Percentiles rank a stretch among this genome's conserved stretches.
These are phyloP conservation scores for Lasiosphaeris hirsuta DNA, from an alignment of 495 filamentous ascomycete genomes.

Conservation along the genomic window DNA sequence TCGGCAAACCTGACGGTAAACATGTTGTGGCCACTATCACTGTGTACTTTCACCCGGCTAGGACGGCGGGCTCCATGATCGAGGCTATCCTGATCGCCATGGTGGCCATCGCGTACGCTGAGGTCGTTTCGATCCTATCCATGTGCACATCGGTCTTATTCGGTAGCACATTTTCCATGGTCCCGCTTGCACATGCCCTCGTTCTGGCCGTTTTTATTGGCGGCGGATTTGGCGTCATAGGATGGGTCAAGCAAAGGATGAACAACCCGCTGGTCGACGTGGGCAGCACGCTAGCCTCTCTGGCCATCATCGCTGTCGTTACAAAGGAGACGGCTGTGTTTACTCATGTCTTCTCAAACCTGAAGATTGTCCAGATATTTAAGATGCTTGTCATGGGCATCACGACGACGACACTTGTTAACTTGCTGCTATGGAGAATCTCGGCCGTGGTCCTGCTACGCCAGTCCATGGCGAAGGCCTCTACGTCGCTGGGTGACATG, in stretches of 20 bases:
- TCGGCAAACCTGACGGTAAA: constrained; percentile 90
- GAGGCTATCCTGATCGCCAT: constrained; percentile 82
- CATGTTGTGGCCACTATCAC: constrained; percentile 91
- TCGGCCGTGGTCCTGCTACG: constrained; percentile 75
- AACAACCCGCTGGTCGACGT: constrained; percentile 87
- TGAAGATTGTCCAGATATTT: constrained; percentile 81
- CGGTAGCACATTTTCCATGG: constrained; percentile 57
- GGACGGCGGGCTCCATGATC: constrained; percentile 85
- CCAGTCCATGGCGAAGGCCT: constrained; percentile 69
- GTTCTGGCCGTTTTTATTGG: constrained; percentile 86
- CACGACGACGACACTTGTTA: constrained; percentile 69
- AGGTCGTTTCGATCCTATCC: constrained; percentile 74
- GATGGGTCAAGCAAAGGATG: constrained; percentile 87
- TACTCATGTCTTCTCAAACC: constrained; percentile 70
- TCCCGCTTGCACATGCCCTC: constrained; percentile 71
- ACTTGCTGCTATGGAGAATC: constrained; percentile 73
- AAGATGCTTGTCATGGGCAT: constrained; percentile 92
- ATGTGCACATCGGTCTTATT: constrained; percentile 84
- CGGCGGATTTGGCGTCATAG: constrained; percentile 83
- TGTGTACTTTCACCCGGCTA: constrained; percentile 95
- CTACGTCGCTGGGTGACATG: constrained; percentile 75
- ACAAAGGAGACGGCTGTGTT: constrained; percentile 91
- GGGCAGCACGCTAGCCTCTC: constrained; percentile 82
- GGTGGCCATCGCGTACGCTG: constrained; percentile 78
- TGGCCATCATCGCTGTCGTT: constrained; percentile 86